Evolutionary conservation across 2,329 filamentous ascomycete species (phyloP).

Genomic region (Alternaria arborescens): DNA sequence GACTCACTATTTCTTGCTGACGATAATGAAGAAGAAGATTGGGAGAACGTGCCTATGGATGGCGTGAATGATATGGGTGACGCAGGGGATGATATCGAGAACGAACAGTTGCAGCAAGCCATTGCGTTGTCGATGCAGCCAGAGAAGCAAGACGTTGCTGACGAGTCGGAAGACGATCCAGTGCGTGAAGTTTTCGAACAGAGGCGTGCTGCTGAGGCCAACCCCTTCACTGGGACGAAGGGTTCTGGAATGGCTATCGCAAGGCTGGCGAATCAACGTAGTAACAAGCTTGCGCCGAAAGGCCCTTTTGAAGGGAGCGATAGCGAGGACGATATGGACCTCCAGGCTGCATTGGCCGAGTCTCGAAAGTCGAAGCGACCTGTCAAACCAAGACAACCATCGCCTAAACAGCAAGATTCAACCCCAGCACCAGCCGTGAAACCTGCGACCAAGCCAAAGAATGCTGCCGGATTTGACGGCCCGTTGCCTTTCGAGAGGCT

Average conservation of each 20-base stretch:
- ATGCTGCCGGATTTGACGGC: slow-evolving; percentile 72
- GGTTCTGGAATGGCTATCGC: slow-evolving; percentile 69
- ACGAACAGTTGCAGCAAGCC: slow-evolving; percentile 79
- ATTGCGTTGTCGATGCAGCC: slow-evolving; percentile 82
- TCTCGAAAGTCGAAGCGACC: slow-evolving; percentile 65
- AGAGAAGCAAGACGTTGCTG: slow-evolving; percentile 64
- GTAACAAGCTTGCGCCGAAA: slow-evolving; percentile 60
- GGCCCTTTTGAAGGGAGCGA: slow-evolving; percentile 56
- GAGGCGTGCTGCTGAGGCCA: slow-evolving; percentile 53
- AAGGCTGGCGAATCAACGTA: slow-evolving; percentile 76
- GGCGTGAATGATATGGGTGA: slow-evolving; percentile 66
- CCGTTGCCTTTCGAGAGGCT: slow-evolving; percentile 88
- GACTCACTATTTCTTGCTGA: slow-evolving; percentile 66
- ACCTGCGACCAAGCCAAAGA: slow-evolving; percentile 56
- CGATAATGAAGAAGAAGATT: slow-evolving; percentile 50
- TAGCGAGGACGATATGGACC: slow-evolving; percentile 76
- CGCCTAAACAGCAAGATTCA: slow-evolving; percentile 32
- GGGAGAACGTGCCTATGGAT: slow-evolving; percentile 55
- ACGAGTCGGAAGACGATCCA: slow-evolving; percentile 51
- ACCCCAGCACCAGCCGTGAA: slow-evolving; percentile 25
- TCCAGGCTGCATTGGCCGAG: slow-evolving; percentile 77
- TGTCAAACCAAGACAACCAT: slow-evolving; percentile 42
- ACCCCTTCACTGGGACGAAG: slow-evolving; percentile 52
- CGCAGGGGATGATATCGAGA: slow-evolving; percentile 61
- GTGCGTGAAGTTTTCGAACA: slow-evolving; percentile 58